These are phyloP conservation scores for Nicotiana otophora DNA, from an alignment of 257 asterid species.

Conservation along the genomic window DNA sequence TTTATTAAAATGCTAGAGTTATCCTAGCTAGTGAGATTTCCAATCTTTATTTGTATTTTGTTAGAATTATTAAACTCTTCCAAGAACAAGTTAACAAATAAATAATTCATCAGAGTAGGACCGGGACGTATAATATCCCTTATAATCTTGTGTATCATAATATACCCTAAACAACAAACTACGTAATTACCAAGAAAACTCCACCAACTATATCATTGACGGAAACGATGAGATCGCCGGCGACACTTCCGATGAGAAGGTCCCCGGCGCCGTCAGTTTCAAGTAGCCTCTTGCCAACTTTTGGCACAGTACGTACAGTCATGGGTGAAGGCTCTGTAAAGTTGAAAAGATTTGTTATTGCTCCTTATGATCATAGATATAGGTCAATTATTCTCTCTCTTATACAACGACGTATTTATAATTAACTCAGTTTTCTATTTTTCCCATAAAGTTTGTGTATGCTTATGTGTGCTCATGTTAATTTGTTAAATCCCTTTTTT, in stretches of 20 bases:
- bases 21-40: background rate
- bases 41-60: background rate
- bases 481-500: too few relatives aligned
- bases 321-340: constrained; percentile 49
- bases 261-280: constrained; percentile 75
- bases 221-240: constrained; percentile 25
- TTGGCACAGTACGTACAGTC: constrained; percentile 42
- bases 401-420: background rate
- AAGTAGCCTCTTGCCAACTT: constrained; percentile 90
- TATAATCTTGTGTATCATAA: background rate
- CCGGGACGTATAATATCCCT: background rate
- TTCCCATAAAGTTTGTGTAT: too few relatives aligned
- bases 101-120: background rate
- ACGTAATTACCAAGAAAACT: background rate
- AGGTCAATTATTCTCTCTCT: constrained; percentile 26
- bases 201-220: constrained; percentile 23
- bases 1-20: too few relatives aligned
- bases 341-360: constrained; percentile 48
- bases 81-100: background rate
- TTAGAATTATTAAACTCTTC: background rate
- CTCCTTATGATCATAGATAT: constrained; percentile 80
- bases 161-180: background rate
- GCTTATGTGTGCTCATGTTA: too few relatives aligned
- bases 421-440: background rate
- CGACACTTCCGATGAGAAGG: constrained; percentile 31